phyloP scores from a whole-genome alignment of 2,329 filamentous ascomycete genomes.

The Paraphaeosphaeria minitans region DNA sequence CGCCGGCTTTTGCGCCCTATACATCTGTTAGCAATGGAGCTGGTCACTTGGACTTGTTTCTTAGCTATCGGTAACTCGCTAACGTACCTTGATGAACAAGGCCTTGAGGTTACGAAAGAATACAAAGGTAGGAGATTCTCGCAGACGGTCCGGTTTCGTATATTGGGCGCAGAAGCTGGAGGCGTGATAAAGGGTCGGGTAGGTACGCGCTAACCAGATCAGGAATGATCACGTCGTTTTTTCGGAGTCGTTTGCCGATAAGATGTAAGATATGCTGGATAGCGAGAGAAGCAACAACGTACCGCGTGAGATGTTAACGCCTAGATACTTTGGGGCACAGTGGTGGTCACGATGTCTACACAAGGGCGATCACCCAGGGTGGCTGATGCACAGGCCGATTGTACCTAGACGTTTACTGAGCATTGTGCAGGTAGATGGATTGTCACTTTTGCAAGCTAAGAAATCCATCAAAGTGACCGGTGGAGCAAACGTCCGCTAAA shows the following conservation, averaged over 20 bases:
- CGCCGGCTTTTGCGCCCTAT: not conserved
- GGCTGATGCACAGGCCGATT: too few relatives aligned
- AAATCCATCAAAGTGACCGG: not conserved
- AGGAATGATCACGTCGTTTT: not conserved
- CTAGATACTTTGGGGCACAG: too few relatives aligned
- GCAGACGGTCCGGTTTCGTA: too few relatives aligned
- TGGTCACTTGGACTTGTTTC: not conserved
- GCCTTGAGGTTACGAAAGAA: too few relatives aligned
- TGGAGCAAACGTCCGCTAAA: not conserved
- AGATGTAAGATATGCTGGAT: too few relatives aligned
- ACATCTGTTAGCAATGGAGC: not conserved
- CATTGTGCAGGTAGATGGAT: not conserved
- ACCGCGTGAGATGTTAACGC: too few relatives aligned
- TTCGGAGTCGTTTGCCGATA: too few relatives aligned
- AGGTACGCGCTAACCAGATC: not conserved
- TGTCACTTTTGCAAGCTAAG: not conserved
- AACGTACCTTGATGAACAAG: not conserved
- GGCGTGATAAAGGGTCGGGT: not conserved
- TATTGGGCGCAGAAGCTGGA: not conserved
- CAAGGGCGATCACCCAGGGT: too few relatives aligned
- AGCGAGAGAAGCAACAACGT: too few relatives aligned
- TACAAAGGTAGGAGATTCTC: too few relatives aligned
- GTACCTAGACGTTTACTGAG: too few relatives aligned
- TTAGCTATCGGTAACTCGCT: not conserved
- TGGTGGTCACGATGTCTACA: too few relatives aligned